Percentiles rank a stretch among this genome's conserved stretches.
phyloP scores from a whole-genome alignment of 805 yeast species.

The Cyberlindnera bimundalis region DNA sequence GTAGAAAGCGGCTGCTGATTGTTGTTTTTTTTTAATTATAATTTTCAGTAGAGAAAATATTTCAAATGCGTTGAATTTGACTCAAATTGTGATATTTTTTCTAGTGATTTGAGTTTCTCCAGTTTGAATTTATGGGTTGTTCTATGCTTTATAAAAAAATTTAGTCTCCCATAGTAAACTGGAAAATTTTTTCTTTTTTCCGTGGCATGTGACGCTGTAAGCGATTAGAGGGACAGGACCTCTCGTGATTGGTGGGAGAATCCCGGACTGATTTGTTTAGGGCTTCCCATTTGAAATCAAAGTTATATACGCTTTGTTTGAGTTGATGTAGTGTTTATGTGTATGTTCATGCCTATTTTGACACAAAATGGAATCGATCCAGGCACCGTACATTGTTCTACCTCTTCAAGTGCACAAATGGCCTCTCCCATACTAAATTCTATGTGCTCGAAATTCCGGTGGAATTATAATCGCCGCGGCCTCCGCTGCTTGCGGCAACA shows the following conservation, averaged over 20 bases:
- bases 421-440: too few species aligned
- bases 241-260: not conserved
- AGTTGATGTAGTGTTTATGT: not conserved
- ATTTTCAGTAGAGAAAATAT: too few species aligned
- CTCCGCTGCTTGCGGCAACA: not conserved
- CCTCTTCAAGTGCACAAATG: not conserved
- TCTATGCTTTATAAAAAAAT: too few species aligned
- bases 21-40: too few species aligned
- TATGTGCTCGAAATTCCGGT: constrained; percentile 5
- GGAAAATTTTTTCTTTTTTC: constrained; percentile 1
- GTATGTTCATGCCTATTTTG: not conserved
- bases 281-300: not conserved
- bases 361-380: not conserved
- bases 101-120: too few species aligned
- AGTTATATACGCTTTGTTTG: too few species aligned
- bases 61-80: not conserved
- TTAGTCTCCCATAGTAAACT: too few species aligned
- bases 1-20: too few species aligned
- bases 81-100: not conserved
- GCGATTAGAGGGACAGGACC: not conserved
- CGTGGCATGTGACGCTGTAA: constrained; percentile 4
- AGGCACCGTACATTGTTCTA: not conserved
- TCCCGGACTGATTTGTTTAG: not conserved
- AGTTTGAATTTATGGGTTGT: too few species aligned
- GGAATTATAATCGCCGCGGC: constrained; percentile 1